phyloP scores from a whole-genome alignment of 805 yeast genomes.

The Monosporozyma aerobia region DNA sequence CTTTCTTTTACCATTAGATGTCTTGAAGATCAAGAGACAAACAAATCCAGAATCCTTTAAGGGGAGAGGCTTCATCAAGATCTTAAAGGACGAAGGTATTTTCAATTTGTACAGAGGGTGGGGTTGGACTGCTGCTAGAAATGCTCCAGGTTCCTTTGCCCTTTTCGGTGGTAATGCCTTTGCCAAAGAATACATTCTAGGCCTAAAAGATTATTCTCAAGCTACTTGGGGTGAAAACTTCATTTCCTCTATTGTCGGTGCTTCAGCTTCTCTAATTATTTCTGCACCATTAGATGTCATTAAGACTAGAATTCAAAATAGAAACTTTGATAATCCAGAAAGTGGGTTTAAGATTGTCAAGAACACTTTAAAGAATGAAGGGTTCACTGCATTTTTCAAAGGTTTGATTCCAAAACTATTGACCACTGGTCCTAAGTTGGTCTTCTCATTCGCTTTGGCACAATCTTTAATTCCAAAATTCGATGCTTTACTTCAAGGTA shows the following conservation, averaged over 20 bases:
- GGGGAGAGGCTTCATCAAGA: slow-evolving; percentile 91
- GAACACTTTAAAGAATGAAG: slow-evolving; percentile 90
- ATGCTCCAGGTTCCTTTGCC: slow-evolving; percentile 98
- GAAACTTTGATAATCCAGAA: slow-evolving; percentile 91
- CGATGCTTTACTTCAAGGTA: slow-evolving; percentile 48
- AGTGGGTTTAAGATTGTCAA: slow-evolving; percentile 86
- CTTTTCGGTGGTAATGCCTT: slow-evolving; percentile 97
- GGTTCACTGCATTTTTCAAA: slow-evolving; percentile 82
- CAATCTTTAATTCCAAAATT: slow-evolving; percentile 95
- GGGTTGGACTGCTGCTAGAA: slow-evolving; percentile 99
- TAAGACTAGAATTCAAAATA: slow-evolving; percentile 96
- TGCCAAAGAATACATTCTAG: slow-evolving; percentile 92
- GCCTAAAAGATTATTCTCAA: slow-evolving; percentile 71
- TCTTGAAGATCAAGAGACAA: slow-evolving; percentile 95
- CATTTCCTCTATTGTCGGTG: slow-evolving; percentile 90
- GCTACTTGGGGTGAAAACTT: slow-evolving; percentile 97
- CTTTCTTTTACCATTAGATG: slow-evolving; percentile 89
- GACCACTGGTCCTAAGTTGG: slow-evolving; percentile 97
- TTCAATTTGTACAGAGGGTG: slow-evolving; percentile 91
- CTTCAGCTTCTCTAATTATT: slow-evolving; percentile 91
- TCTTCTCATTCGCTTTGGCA: slow-evolving; percentile 95
- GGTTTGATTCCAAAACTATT: slow-evolving; percentile 93
- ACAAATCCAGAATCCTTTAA: slow-evolving; percentile 99
- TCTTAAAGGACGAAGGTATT: slow-evolving; percentile 77
- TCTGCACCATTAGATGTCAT: slow-evolving; percentile 97